Evolutionary conservation across 495 filamentous ascomycete genomes (phyloP).

Genomic region (Penicillium bialowiezense): DNA sequence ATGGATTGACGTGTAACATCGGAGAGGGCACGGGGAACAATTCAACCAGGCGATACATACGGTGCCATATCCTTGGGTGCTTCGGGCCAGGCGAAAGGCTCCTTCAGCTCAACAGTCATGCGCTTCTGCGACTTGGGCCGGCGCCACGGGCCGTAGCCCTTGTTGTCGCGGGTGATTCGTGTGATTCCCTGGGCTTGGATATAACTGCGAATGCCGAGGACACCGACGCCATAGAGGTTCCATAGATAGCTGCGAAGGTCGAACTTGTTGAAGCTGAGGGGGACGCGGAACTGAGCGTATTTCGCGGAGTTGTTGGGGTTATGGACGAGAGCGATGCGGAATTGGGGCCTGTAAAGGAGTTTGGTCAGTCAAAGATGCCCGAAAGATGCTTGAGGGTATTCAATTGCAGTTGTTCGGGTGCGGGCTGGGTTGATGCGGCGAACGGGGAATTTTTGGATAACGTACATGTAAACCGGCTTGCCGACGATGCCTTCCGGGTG

Average conservation of each 20-base stretch:
- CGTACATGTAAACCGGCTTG: constrained; percentile 71
- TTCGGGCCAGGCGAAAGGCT: constrained; percentile 83
- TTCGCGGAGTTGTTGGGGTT: constrained; percentile 68
- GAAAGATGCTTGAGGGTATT: neutral
- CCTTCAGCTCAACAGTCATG: constrained; percentile 83
- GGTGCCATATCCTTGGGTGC: constrained; percentile 51
- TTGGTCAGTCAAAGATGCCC: neutral
- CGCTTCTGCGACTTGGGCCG: constrained; percentile 72
- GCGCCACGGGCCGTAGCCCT: constrained; percentile 42
- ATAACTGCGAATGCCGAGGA: constrained; percentile 70
- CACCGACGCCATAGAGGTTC: constrained; percentile 66
- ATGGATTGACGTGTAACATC: neutral
- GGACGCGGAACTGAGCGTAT: constrained; percentile 81
- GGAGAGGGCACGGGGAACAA: neutral
- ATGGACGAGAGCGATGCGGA: constrained; percentile 71
- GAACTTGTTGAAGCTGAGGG: constrained; percentile 85
- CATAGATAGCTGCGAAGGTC: constrained; percentile 87
- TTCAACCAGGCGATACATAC: constrained; percentile 40
- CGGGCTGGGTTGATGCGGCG: constrained; percentile 5
- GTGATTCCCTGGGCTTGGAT: constrained; percentile 65
- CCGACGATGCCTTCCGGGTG: constrained; percentile 18
- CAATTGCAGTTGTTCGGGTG: neutral
- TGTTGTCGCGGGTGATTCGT: constrained; percentile 34
- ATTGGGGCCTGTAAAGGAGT: constrained; percentile 60
- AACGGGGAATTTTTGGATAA: constrained; percentile 9